Evolutionary conservation across 2,329 filamentous ascomycete genomes (phyloP), one percentile per base, ranked within the genome.

Genomic region (Leptodontidium sp.): DNA sequence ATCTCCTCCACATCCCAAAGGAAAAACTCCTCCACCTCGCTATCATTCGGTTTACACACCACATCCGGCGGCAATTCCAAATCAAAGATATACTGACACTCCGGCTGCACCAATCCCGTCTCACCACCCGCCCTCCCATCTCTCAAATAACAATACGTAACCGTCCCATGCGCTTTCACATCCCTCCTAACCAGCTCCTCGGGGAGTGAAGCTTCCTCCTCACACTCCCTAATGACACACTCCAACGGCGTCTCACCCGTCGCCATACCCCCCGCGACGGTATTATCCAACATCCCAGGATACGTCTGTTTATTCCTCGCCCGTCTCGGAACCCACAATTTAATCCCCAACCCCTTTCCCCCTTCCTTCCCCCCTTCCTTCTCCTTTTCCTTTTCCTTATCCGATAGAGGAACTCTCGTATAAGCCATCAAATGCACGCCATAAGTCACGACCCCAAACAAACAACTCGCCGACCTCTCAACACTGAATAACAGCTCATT

Each of bases 51-150:
- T 77, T 86, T 87, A 14, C 92, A 94, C 45, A 88, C 82, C 4
- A 93, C 84, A 68, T 89, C 88, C 5, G 83, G 80, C 1, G 90
- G 87, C 71, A 99, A 83, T 79, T 93, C 90, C 71, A 98, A 82
- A 79, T 99, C 94, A 81, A 96, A 99, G 55, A 97, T 84, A 83
- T 94, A 98, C 81, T 98, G 91, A 76, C 90, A 90, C 81, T 98
- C 96, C 0, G 96, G 96, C 81, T 97, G 95, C 77, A 97, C 85
- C 76, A 97, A 84, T 12, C 90, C 91, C 11, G 86, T 88, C 81
- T 98, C 93, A 11, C 94, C 94, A 12, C 93, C 93, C 2, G 93
- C 90, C 43, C 88, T 85, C 75, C 87, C 83, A 76, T 93, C 90
- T 12, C 94, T 89, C 72, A 97, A 86, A 81, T 95, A 91, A 72